These are phyloP conservation scores for Phaffomyces thermotolerans DNA, from an alignment of 805 yeast species.

Conservation along the genomic window DNA sequence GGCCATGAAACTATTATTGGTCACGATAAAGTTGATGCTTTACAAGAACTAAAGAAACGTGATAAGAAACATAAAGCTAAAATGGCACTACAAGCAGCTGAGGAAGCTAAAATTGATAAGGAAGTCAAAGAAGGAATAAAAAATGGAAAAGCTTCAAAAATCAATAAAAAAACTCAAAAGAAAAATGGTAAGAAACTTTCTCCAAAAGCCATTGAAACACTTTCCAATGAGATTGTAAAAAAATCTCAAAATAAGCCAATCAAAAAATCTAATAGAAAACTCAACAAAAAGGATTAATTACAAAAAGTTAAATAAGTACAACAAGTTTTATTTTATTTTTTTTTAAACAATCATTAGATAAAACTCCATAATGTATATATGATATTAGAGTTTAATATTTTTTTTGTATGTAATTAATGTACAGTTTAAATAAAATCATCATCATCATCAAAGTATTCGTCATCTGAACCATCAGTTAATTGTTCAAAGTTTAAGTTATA, in stretches of 20 bases:
- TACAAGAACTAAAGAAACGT: conserved; percentile 44
- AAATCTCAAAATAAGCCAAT: too few species aligned
- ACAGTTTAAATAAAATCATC: conserved; percentile 24
- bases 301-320: background rate
- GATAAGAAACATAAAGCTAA: background rate
- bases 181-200: too few species aligned
- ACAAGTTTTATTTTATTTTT: background rate
- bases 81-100: background rate
- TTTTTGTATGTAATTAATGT: background rate
- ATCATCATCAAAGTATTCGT: conserved; percentile 68
- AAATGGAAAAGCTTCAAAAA: background rate
- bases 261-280: background rate
- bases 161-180: background rate
- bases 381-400: background rate
- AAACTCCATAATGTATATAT: background rate
- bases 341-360: conserved; percentile 1
- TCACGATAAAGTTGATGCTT: conserved; percentile 57
- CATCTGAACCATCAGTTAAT: conserved; percentile 87
- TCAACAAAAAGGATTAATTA: background rate
- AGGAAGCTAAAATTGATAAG: background rate
- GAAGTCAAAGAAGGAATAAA: background rate
- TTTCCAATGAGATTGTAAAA: too few species aligned
- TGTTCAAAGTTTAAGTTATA: conserved; percentile 97
- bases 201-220: too few species aligned
- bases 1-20: conserved; percentile 69